Evolutionary conservation across 768 basidiomycete genomes (phyloP).

Genomic region (Royoungia palumana): DNA sequence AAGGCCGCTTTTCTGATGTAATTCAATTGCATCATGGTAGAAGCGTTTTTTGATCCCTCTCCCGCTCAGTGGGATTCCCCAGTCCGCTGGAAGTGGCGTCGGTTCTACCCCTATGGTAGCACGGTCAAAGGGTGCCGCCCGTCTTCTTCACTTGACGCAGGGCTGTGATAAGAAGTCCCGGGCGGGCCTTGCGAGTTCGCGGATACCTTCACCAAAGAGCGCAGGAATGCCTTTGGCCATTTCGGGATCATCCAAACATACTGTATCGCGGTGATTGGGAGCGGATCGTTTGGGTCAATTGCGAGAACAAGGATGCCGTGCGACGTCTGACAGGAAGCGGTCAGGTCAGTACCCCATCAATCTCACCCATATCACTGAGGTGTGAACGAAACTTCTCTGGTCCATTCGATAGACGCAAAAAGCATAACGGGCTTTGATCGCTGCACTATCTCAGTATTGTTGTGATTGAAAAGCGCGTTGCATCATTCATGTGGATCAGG

Average conservation of each 20-base stretch:
- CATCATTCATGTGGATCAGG: conserved; percentile 23
- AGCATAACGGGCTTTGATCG: conserved; percentile 2
- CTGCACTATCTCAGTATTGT: neutral
- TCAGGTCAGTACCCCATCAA: conserved; percentile 12
- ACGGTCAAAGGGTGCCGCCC: conserved; percentile 4
- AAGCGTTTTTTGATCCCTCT: conserved; percentile 8
- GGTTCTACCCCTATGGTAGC: conserved; percentile 16
- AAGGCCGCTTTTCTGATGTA: conserved; percentile 42
- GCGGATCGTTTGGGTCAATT: neutral
- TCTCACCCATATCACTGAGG: conserved; percentile 5
- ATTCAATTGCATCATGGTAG: conserved; percentile 16
- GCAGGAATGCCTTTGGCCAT: conserved; percentile 5
- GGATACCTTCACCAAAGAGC: conserved; percentile 8
- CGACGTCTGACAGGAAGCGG: neutral
- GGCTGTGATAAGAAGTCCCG: conserved; percentile 11
- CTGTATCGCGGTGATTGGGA: conserved; percentile 16
- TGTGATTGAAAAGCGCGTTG: conserved; percentile 1
- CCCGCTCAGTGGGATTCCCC: conserved; percentile 20
- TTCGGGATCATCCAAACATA: neutral
- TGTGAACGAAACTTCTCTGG: conserved; percentile 2
- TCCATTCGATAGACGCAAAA: neutral
- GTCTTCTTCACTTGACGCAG: conserved; percentile 14
- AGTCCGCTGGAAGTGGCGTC: conserved; percentile 16
- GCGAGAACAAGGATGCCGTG: conserved; percentile 2
- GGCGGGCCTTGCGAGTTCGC: conserved; percentile 7